Evolutionary conservation across 495 filamentous ascomycete genomes (phyloP).

Genomic region (Hypoxylon trugodes): DNA sequence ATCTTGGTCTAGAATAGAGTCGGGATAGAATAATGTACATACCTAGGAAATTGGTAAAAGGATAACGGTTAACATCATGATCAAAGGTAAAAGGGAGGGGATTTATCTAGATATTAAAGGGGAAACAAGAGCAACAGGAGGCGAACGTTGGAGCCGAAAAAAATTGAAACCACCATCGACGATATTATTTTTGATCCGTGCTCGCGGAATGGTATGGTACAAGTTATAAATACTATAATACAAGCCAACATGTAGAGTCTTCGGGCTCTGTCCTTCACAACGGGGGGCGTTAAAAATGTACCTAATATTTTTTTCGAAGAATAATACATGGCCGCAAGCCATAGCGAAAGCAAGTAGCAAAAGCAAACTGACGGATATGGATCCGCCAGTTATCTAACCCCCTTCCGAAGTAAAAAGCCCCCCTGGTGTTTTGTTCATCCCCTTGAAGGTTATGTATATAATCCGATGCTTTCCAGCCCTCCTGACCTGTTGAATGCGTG

Average conservation of each 20-base stretch:
- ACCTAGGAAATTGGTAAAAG: not conserved
- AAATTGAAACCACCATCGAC: slow-evolving; percentile 25
- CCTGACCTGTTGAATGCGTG: slow-evolving; percentile 9
- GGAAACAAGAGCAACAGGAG: no score
- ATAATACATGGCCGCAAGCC: not conserved
- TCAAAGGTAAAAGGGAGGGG: not conserved
- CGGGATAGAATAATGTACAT: not conserved
- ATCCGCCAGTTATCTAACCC: slow-evolving; percentile 11
- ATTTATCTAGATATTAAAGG: not conserved
- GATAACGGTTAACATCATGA: not conserved
- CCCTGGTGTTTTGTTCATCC: not conserved
- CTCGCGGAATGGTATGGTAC: slow-evolving; percentile 29
- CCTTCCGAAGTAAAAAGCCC: slow-evolving; percentile 4
- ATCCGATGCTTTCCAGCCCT: slow-evolving; percentile 9
- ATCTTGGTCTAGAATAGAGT: not conserved
- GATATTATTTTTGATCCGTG: slow-evolving; percentile 24
- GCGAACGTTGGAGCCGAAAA: not conserved
- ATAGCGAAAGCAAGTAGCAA: no score
- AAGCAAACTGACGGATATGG: not conserved
- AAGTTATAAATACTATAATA: slow-evolving; percentile 35
- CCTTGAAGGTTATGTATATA: slow-evolving; percentile 10
- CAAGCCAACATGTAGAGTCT: slow-evolving; percentile 21
- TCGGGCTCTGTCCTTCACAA: slow-evolving; percentile 9
- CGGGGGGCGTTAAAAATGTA: slow-evolving; percentile 3
- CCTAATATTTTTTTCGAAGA: slow-evolving; percentile 20